These are phyloP conservation scores for Cerrena zonata DNA, from an alignment of 1,284 basidiomycete genomes.

Conservation along the genomic window DNA sequence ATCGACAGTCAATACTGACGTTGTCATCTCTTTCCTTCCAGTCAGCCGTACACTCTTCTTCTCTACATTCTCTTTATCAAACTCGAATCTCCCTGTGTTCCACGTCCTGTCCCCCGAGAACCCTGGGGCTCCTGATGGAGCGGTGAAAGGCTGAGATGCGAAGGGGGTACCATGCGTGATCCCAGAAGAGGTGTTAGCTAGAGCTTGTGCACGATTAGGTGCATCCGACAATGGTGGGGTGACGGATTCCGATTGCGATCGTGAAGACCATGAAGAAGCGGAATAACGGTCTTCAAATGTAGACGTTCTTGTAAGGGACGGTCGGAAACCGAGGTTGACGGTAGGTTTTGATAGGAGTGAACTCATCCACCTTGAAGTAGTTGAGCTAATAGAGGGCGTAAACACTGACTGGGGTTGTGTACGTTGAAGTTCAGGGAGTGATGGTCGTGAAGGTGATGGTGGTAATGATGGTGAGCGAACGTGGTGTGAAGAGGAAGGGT, in stretches of 20 bases:
- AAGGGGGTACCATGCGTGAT: conserved; percentile 53
- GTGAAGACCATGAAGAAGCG: conserved; percentile 36
- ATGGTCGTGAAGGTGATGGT: conserved; percentile 23
- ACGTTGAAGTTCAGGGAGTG: conserved; percentile 26
- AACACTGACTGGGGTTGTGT: conserved; percentile 36
- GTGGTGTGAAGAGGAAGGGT: conserved; percentile 11
- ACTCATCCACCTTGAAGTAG: conserved; percentile 36
- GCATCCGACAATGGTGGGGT: conserved; percentile 10
- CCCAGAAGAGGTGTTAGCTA: not conserved
- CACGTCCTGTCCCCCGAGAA: conserved; percentile 47
- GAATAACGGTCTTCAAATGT: not conserved
- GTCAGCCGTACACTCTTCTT: conserved; percentile 32
- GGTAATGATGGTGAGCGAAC: conserved; percentile 29
- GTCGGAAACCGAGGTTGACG: not conserved
- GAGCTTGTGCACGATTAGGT: conserved; percentile 12
- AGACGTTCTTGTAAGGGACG: not conserved
- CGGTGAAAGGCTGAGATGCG: conserved; percentile 48
- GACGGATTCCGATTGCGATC: conserved; percentile 14
- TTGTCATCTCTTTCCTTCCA: conserved; percentile 49
- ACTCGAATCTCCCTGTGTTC: conserved; percentile 33
- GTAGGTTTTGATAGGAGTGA: conserved; percentile 34
- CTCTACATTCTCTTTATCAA: conserved; percentile 29
- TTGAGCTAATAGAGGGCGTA: conserved; percentile 27
- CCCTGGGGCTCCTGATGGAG: conserved; percentile 75
- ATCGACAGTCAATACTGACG: conserved; percentile 44